These are phyloP conservation scores for Pichia sp. DNA, from an alignment of 1,139 yeast species.

Conservation along the genomic window DNA sequence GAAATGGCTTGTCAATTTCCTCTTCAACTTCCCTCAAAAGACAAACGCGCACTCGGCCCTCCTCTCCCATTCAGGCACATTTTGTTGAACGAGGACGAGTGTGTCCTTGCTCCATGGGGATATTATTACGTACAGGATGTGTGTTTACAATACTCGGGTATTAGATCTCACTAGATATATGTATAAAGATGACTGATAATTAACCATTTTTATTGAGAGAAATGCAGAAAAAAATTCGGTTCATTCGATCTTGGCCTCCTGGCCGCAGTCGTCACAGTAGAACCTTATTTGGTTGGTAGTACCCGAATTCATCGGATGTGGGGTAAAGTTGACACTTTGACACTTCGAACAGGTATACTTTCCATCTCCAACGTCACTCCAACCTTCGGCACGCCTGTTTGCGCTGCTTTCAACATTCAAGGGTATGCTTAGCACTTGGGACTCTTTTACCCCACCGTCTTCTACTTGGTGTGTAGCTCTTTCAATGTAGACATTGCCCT, in stretches of 20 bases:
- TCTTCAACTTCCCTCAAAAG: background rate
- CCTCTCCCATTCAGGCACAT: background rate
- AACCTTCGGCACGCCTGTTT: background rate
- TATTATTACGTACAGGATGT: background rate
- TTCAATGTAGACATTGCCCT: conserved; percentile 1
- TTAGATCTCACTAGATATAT: background rate
- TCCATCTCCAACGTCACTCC: conserved; percentile 3
- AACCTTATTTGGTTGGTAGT: conserved; percentile 21
- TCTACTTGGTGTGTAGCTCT: background rate
- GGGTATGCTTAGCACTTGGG: conserved; percentile 6
- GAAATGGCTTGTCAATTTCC: background rate
- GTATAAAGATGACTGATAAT: background rate
- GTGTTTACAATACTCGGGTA: background rate
- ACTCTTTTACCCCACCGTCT: background rate
- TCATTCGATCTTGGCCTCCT: conserved; percentile 6
- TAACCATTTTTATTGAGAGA: background rate
- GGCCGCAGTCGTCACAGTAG: conserved; percentile 28
- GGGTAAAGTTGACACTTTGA: conserved; percentile 12
- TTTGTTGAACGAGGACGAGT: too few species aligned
- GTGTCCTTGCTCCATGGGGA: too few species aligned
- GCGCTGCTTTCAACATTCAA: conserved; percentile 19
- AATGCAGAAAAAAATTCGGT: background rate
- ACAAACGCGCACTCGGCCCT: background rate
- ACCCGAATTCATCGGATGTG: conserved; percentile 20
- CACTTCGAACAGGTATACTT: conserved; percentile 8